Evolutionary conservation across 2,329 filamentous ascomycete genomes (phyloP).

Genomic region (Orbilia quercus): DNA sequence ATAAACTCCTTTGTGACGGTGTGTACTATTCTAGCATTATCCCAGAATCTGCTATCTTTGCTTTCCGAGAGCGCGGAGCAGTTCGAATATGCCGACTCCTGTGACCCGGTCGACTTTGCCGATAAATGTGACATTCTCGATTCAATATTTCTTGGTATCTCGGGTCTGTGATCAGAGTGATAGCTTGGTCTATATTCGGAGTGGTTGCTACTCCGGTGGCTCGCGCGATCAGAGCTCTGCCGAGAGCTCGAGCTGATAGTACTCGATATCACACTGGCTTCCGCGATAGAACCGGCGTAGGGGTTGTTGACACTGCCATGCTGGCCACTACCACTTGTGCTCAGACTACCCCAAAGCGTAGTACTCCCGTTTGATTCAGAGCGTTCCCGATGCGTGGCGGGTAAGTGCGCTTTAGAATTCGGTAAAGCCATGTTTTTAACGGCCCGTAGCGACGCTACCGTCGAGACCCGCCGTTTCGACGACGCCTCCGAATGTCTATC

Average conservation of each 20-base stretch:
- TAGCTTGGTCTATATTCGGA: constrained; percentile 29
- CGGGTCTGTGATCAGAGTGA: constrained; percentile 32
- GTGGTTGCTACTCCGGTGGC: background rate
- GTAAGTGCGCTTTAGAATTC: constrained; percentile 49
- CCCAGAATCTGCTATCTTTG: constrained; percentile 50
- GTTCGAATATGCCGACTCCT: constrained; percentile 29
- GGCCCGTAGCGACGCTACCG: constrained; percentile 45
- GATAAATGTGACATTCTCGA: constrained; percentile 46
- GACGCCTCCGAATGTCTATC: constrained; percentile 36
- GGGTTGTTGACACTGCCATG: constrained; percentile 17
- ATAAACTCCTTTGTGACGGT: constrained; percentile 51
- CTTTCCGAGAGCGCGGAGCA: constrained; percentile 36
- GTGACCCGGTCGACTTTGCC: constrained; percentile 30
- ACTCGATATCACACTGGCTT: constrained; percentile 28
- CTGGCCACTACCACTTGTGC: constrained; percentile 4
- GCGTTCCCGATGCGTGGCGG: constrained; percentile 24
- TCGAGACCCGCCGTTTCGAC: constrained; percentile 45
- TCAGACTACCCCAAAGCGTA: constrained; percentile 43
- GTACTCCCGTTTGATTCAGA: constrained; percentile 35
- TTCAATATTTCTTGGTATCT: constrained; percentile 21
- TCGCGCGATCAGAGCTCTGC: constrained; percentile 13
- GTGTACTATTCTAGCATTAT: constrained; percentile 33
- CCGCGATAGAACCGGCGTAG: constrained; percentile 24
- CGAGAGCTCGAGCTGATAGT: constrained; percentile 38
- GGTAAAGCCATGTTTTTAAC: constrained; percentile 42